A percentile compares a stretch with the other conserved stretches of the same genome.
Conservation (phyloP, 2,329 filamentous ascomycete genomes). For the Penicillium brevicompactum region DNA sequence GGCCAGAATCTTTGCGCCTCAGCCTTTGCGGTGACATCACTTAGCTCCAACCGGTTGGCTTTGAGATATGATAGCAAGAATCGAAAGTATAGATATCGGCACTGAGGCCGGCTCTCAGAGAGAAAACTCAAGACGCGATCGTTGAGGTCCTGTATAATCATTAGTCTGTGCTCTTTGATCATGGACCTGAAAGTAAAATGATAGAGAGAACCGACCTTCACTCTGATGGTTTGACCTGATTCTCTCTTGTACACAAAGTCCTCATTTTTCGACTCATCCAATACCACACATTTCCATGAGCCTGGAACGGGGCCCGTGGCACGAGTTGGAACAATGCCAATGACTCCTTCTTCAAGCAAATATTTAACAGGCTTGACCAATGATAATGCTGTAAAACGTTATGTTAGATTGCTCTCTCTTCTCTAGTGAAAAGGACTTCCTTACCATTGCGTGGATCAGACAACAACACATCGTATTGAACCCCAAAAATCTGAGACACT, state of each 20-base stretch:
- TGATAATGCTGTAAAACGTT: no score
- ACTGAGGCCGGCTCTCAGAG: no score
- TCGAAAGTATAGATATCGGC: no score
- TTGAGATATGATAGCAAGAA: no score
- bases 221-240: background rate
- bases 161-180: background rate
- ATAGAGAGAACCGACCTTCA: slow-evolving; percentile 4
- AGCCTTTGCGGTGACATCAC: no score
- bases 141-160: slow-evolving; percentile 10
- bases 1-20: no score
- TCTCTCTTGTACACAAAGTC: slow-evolving; percentile 2
- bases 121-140: no score
- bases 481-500: slow-evolving; percentile 22
- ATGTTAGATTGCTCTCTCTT: background rate
- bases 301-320: no score
- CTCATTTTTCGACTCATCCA: slow-evolving; percentile 8
- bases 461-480: slow-evolving; percentile 8
- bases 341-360: slow-evolving; percentile 16
- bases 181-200: no score
- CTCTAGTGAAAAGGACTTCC: slow-evolving; percentile 1
- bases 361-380: no score
- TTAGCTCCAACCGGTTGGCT: no score
- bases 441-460: slow-evolving; percentile 19
- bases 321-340: slow-evolving; percentile 16
- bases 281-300: slow-evolving; percentile 18